A percentile compares a stretch with the other conserved stretches of the same genome.
Evolutionary conservation across 345 rosid species (phyloP).

Genomic region (Lepidium aucheri): DNA sequence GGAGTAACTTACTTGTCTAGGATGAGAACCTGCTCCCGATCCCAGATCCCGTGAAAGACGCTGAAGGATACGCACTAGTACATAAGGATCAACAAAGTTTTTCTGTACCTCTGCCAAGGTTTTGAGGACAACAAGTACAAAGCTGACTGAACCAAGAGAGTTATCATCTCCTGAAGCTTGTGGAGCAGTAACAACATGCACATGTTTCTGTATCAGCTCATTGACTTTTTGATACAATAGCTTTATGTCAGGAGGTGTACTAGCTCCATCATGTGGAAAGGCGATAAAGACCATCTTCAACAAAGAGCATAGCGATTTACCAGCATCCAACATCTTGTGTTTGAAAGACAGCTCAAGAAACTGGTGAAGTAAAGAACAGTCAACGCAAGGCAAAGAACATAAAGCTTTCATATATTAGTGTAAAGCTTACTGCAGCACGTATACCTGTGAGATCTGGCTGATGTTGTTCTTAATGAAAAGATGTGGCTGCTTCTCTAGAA

Average conservation of each 20-base stretch:
- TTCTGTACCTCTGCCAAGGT: constrained; percentile 83
- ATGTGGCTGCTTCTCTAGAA: constrained; percentile 94
- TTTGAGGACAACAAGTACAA: constrained; percentile 77
- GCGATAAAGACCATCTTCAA: constrained; percentile 90
- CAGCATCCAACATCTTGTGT: constrained; percentile 86
- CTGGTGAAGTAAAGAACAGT: constrained; percentile 37
- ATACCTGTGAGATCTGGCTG: constrained; percentile 88
- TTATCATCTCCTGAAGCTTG: constrained; percentile 67
- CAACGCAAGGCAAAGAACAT: constrained; percentile 1
- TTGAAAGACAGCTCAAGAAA: constrained; percentile 96
- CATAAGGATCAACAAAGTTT: constrained; percentile 56
- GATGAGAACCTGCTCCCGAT: constrained; percentile 59
- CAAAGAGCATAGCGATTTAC: constrained; percentile 84
- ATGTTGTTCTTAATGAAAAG: constrained; percentile 85
- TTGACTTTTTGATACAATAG: constrained; percentile 71
- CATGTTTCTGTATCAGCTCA: constrained; percentile 80
- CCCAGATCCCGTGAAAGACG: constrained; percentile 86
- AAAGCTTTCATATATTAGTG: background rate
- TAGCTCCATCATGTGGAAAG: constrained; percentile 66
- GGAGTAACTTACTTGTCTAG: constrained; percentile 66
- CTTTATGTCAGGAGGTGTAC: constrained; percentile 64
- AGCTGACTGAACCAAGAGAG: constrained; percentile 63
- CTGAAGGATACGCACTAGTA: constrained; percentile 75
- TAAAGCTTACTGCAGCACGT: constrained; percentile 10
- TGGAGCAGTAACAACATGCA: constrained; percentile 47